Evolutionary conservation across 345 rosid genomes (phyloP).

Genomic region (Brassica incana): DNA sequence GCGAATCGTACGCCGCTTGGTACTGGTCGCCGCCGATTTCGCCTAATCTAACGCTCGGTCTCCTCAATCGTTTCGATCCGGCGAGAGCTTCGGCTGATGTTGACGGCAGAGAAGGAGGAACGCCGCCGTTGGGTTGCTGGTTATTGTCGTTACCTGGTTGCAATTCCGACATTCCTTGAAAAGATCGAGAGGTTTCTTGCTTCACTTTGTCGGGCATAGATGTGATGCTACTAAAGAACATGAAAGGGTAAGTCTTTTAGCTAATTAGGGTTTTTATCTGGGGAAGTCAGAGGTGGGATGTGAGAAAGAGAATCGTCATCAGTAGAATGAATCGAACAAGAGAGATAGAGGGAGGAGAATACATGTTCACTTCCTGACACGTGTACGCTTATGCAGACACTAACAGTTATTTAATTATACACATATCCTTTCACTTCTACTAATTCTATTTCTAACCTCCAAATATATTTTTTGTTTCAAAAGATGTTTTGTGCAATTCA

Average conservation of each 20-base stretch:
- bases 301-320: background rate
- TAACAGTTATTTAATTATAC: background rate
- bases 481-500: too few relatives aligned
- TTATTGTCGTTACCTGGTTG: background rate
- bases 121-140: constrained; percentile 28
- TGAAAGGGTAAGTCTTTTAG: constrained; percentile 8
- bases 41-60: constrained; percentile 92
- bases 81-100: constrained; percentile 36
- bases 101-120: constrained; percentile 23
- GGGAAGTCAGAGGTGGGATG: background rate
- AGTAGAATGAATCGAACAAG: constrained; percentile 9
- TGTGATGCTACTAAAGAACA: background rate
- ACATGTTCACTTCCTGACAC: constrained; percentile 19
- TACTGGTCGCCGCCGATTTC: constrained; percentile 83
- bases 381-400: constrained; percentile 13
- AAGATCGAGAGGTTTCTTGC: background rate
- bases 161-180: constrained; percentile 25
- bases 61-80: constrained; percentile 73
- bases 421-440: background rate
- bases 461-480: too few relatives aligned
- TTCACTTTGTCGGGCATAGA: background rate
- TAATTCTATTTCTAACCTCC: background rate
- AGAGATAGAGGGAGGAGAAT: background rate
- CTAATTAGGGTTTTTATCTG: constrained; percentile 22
- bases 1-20: constrained; percentile 49